These are phyloP conservation scores for Penicillium verhagenii DNA, from an alignment of 495 filamentous ascomycete species.

Conservation along the genomic window DNA sequence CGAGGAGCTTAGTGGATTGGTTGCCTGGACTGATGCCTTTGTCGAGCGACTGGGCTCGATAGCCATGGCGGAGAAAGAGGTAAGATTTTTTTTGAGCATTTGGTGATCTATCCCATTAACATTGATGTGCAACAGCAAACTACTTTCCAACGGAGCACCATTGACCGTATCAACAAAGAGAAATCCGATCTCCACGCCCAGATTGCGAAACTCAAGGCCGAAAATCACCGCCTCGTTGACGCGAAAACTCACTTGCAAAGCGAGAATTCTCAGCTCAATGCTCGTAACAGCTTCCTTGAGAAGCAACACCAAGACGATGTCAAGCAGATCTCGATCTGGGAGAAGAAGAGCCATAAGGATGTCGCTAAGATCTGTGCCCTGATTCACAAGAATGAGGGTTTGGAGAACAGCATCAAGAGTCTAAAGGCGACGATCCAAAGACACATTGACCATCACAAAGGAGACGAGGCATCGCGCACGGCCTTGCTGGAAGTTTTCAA, in stretches of 20 bases:
- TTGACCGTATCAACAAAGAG: not conserved
- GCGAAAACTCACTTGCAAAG: not conserved
- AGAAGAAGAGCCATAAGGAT: too few species aligned
- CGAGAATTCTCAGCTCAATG: not conserved
- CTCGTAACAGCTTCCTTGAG: not conserved
- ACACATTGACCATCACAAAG: not conserved
- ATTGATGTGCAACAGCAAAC: not conserved
- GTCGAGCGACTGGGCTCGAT: conserved; percentile 10
- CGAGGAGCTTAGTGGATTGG: not conserved
- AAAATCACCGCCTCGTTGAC: not conserved
- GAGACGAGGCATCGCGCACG: not conserved
- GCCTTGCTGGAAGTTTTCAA: not conserved
- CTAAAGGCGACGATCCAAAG: not conserved
- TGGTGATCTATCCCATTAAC: not conserved
- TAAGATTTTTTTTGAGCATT: not conserved
- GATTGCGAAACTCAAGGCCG: not conserved
- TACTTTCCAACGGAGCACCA: not conserved
- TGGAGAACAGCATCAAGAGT: too few species aligned
- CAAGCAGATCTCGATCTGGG: not conserved
- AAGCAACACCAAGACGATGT: not conserved
- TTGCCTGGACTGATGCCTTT: conserved; percentile 14
- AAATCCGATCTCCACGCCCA: not conserved
- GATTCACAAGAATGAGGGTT: too few species aligned
- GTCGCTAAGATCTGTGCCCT: too few species aligned
- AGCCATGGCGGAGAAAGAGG: not conserved